A percentile compares a stretch with the other conserved stretches of the same genome.
Evolutionary conservation across 306 rosid species (phyloP).

Genomic region (Vigna reflexopilosa): DNA sequence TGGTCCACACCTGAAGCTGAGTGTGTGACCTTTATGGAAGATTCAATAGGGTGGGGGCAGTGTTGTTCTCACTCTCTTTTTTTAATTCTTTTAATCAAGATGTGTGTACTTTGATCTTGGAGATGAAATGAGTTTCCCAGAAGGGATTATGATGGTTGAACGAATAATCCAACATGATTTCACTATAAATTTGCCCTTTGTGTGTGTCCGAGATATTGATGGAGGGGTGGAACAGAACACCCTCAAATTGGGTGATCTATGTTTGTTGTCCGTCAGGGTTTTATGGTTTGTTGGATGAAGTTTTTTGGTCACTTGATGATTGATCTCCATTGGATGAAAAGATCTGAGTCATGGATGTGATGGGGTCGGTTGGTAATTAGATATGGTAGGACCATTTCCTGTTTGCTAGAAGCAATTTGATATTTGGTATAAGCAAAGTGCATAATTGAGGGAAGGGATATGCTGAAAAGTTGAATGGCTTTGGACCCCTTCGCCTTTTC

Average conservation of each 20-base stretch:
- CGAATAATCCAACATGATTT: constrained; percentile 40
- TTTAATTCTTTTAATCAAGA: constrained; percentile 43
- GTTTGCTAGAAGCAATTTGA: constrained; percentile 43
- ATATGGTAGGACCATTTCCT: constrained; percentile 54
- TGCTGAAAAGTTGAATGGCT: constrained; percentile 42
- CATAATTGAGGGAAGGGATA: constrained; percentile 47
- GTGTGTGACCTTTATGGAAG: constrained; percentile 43
- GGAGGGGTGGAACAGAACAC: constrained; percentile 35
- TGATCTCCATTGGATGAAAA: constrained; percentile 37
- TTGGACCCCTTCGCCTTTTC: constrained; percentile 37
- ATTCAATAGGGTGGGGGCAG: constrained; percentile 60
- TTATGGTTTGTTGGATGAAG: constrained; percentile 11
- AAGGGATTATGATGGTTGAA: constrained; percentile 48
- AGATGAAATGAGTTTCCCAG: constrained; percentile 51
- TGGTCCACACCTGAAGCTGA: constrained; percentile 54
- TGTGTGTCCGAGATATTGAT: constrained; percentile 41
- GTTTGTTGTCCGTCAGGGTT: constrained; percentile 22
- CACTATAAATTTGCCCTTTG: constrained; percentile 36
- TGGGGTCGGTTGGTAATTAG: constrained; percentile 55
- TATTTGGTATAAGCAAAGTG: constrained; percentile 30
- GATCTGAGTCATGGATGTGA: constrained; percentile 12
- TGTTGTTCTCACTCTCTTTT: constrained; percentile 2
- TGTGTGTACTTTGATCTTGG: constrained; percentile 52
- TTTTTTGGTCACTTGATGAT: not conserved
- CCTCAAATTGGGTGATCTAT: constrained; percentile 40